These are phyloP conservation scores for Panicum hallii DNA, from an alignment of 202 grass and related monocot genomes.

Conservation along the genomic window DNA sequence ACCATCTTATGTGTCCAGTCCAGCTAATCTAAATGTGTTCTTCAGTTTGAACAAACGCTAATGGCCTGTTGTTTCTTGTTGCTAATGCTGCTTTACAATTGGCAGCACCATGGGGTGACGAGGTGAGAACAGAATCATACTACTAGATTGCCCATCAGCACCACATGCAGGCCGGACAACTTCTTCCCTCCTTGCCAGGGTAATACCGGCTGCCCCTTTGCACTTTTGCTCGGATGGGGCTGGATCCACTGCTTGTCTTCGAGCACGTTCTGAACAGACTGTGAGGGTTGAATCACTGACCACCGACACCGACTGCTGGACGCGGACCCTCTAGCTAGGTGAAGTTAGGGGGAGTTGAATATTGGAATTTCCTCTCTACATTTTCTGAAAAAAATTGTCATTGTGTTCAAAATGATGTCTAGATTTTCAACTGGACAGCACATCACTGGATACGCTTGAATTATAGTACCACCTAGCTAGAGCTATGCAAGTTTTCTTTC, in stretches of 20 bases:
- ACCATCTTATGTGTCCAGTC: too few relatives aligned
- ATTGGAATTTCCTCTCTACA: not conserved
- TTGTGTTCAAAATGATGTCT: not conserved
- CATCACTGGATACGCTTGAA: too few relatives aligned
- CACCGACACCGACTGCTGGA: not conserved
- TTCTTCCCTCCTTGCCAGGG: constrained; percentile 20
- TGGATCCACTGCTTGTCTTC: not conserved
- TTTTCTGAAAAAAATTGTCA: not conserved
- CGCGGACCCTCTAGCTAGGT: not conserved
- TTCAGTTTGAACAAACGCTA: not conserved
- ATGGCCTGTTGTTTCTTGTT: not conserved
- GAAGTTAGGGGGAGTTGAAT: not conserved
- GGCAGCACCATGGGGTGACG: not conserved
- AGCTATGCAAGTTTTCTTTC: not conserved
- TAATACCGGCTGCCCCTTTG: constrained; percentile 1
- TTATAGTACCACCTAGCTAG: too few relatives aligned
- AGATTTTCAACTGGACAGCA: not conserved
- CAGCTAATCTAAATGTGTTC: not conserved
- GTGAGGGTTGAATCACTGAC: not conserved
- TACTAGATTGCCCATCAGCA: not conserved
- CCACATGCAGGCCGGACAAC: not conserved
- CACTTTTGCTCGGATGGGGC: not conserved
- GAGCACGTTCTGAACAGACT: not conserved
- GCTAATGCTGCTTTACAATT: not conserved
- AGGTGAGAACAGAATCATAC: not conserved